Evolutionary conservation across 1,139 yeast species (phyloP).

Genomic region (Saccharomyces pastorianus): DNA sequence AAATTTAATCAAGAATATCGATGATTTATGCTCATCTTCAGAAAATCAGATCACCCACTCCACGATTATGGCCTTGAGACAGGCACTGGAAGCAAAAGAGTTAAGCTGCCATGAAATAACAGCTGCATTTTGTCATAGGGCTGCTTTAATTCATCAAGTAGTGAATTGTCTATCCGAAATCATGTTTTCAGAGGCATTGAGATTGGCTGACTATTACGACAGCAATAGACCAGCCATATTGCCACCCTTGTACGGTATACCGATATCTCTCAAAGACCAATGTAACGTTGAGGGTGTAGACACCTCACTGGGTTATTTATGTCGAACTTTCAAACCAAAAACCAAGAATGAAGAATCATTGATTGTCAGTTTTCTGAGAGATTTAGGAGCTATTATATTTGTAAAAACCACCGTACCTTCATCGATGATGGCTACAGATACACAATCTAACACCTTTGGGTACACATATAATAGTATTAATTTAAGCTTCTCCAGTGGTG

Average conservation of each 20-base stretch:
- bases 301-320: slow-evolving; percentile 40
- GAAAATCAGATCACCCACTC: slow-evolving; percentile 37
- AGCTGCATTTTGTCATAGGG: slow-evolving; percentile 48
- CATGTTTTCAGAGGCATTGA: slow-evolving; percentile 35
- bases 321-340: slow-evolving; percentile 32
- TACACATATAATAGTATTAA: slow-evolving; percentile 43
- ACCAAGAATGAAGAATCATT: slow-evolving; percentile 34
- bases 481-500: slow-evolving; percentile 42
- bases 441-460: slow-evolving; percentile 42
- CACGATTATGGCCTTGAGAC: slow-evolving; percentile 25
- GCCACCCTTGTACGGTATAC: slow-evolving; percentile 64
- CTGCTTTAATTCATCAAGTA: slow-evolving; percentile 51
- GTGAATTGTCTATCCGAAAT: slow-evolving; percentile 41
- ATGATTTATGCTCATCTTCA: slow-evolving; percentile 20
- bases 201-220: slow-evolving; percentile 43
- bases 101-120: slow-evolving; percentile 39
- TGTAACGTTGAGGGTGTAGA: slow-evolving; percentile 41
- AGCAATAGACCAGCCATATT: slow-evolving; percentile 33
- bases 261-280: slow-evolving; percentile 52
- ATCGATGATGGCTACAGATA: slow-evolving; percentile 48
- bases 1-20: slow-evolving; percentile 7
- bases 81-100: slow-evolving; percentile 26
- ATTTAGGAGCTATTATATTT: slow-evolving; percentile 48
- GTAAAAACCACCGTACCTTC: slow-evolving; percentile 54
- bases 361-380: slow-evolving; percentile 37